Evolutionary conservation across 331 rosid species (phyloP), one percentile per base, ranked within the genome.

Genomic region (Prunus yedoensis): DNA sequence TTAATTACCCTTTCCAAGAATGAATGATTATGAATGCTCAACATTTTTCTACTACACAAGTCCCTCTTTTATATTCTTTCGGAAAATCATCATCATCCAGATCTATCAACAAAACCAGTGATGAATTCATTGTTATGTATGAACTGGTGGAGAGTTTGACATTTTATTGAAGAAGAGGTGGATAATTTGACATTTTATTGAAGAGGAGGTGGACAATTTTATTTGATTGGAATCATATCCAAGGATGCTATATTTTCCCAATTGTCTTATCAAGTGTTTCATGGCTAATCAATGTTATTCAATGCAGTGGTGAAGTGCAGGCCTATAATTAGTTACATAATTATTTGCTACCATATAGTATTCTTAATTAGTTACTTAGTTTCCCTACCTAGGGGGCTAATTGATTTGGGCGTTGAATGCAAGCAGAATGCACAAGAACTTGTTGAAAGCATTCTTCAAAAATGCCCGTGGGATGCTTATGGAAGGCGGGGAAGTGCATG

Each of bases 401-500:
- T 57, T 49, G 60, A 54, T 71, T 70, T 52, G n/a, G 32, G 32
- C 9, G 8, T 71, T 38, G 23, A 38, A 27, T 47, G 74, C 3
- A 20, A 47, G 49, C 16, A 83, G 89, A 57, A 57, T 25, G 35
- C 83, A 87, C 64, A 58, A 52, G 72, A 1, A 35, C 0, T 8
- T 89, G 59, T 77, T 83, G 54, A 46, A 13, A 2, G 78, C 69
- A 0, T 85, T 87, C 47, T 2, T 85, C 14, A 25, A 45, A 1
- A 89, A 38, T 60, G 88, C 85, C 2, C 46, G 61, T 10, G 25
- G 50, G 12, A 73, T 83, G 83, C 7, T 89, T 62, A 53, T 2
- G 3, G 0, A 9, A 2, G 68, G 72, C 68, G 91, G 91, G 1
- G 82, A 87, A 63, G 65, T 89, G 77, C 89, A 85, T 8, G 78